phyloP scores from a whole-genome alignment of 2,329 filamentous ascomycete species.

The Zarea fungicola region DNA sequence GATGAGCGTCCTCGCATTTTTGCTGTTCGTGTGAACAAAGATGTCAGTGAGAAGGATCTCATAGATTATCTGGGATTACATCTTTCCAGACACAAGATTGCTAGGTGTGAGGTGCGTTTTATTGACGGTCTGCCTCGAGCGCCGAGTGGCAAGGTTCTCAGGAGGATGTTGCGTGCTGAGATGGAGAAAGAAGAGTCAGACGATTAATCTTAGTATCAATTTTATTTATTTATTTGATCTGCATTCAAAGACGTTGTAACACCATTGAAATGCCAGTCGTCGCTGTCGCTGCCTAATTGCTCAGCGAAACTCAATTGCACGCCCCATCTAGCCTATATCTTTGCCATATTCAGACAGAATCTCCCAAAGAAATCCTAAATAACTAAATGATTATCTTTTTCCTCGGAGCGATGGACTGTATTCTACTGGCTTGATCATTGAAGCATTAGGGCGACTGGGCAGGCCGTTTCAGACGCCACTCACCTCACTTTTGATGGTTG shows the following conservation, averaged over 20 bases:
- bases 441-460: not conserved
- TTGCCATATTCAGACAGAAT: not conserved
- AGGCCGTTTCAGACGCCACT: not conserved
- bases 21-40: not conserved
- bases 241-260: not conserved
- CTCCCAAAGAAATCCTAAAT: not conserved
- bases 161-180: not conserved
- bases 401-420: not conserved
- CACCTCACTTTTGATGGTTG: not conserved
- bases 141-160: not conserved
- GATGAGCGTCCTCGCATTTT: not conserved
- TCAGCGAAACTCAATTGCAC: not conserved
- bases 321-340: not conserved
- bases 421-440: not conserved
- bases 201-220: not conserved
- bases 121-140: not conserved
- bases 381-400: not conserved
- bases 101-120: not conserved
- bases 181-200: not conserved
- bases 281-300: not conserved
- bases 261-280: not conserved
- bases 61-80: not conserved
- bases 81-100: not conserved
- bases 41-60: not conserved
- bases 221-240: not conserved